Base-by-base conservation (phyloP, 257 asterid genomes). In the Jacaranda copaia region DNA sequence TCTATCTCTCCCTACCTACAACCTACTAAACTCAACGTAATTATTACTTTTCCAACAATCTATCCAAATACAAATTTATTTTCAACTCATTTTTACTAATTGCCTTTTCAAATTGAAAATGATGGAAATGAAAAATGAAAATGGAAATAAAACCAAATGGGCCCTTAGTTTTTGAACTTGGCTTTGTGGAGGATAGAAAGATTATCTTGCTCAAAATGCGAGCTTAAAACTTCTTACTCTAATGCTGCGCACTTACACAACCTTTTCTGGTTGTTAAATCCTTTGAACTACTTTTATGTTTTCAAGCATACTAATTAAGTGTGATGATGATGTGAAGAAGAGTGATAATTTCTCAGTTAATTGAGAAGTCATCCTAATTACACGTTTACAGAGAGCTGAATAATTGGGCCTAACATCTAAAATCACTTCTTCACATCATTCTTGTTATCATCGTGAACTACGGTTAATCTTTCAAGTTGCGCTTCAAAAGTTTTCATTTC, bases 401-500 rank as follows among this genome's bases (percentile, higher is more conserved):
- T 57, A 20, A 72, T 68, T 55, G 20, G 32, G 11, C n/a, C 48
- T 64, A 51, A 55, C 55, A 59, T 10, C 42, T 45, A 43, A 57
- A 5, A 66, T 2, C n/a, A 14, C 38, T 32, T 20, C 11, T 1
- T 35, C 70, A 6, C 53, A 32, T 55, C 45, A 39, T 71, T 19
- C 66, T 56, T 64, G 49, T 71, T 35, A 20, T 64, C 12, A 40
- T 55, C 49, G 46, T 8, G 6, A 53, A 62, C 40, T 7, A 25
- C 51, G 18, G 38, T 32, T 32, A 70, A 45, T 66, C 35, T 15
- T 39, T 38, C 39, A 15, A 40, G 20, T 59, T 18, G 36, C 64
- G 48, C 35, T 56, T 35, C 77, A 25, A 65, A 40, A 77, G 75
- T 68, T 77, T 63, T 65, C 25, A 48, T 72, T 74, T 71, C 63